Evolutionary conservation across 257 asterid species (phyloP).

Genomic region (Lantana camara): DNA sequence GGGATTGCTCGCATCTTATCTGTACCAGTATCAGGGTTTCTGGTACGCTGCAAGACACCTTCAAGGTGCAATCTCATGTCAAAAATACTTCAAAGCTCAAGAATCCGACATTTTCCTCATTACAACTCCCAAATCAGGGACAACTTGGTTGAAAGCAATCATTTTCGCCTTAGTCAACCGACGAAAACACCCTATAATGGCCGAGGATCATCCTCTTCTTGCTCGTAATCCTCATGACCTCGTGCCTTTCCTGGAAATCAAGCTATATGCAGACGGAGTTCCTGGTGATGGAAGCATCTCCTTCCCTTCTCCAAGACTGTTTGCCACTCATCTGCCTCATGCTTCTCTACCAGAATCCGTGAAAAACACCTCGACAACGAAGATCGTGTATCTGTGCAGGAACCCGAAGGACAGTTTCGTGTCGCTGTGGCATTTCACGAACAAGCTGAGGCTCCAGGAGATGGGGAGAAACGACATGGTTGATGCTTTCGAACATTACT

Average conservation of each 20-base stretch:
- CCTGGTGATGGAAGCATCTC: constrained; percentile 32
- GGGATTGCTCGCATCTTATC: constrained; percentile 25
- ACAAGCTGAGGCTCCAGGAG: constrained; percentile 28
- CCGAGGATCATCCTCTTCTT: constrained; percentile 1
- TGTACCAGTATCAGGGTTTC: constrained; percentile 42
- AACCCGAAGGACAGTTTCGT: constrained; percentile 43
- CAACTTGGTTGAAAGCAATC: constrained; percentile 34
- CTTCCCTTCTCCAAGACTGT: constrained; percentile 28
- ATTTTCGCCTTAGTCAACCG: constrained; percentile 30
- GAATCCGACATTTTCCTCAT: constrained; percentile 30
- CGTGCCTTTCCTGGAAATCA: constrained; percentile 18
- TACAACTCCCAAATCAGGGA: constrained; percentile 37
- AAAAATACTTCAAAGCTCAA: constrained; percentile 27
- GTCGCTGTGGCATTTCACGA: constrained; percentile 41
- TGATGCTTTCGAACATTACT: constrained; percentile 25
- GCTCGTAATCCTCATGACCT: constrained; percentile 8
- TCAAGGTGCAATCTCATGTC: constrained; percentile 31
- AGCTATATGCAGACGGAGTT: constrained; percentile 22
- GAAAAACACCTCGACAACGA: constrained; percentile 1
- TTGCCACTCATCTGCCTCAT: constrained; percentile 35
- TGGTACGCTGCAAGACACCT: constrained; percentile 27
- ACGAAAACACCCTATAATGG: not conserved
- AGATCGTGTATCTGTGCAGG: constrained; percentile 44
- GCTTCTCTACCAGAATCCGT: constrained; percentile 30
- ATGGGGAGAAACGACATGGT: constrained; percentile 13